These are phyloP conservation scores for Naematelia encephala DNA, from an alignment of 768 basidiomycete species.

Conservation along the genomic window DNA sequence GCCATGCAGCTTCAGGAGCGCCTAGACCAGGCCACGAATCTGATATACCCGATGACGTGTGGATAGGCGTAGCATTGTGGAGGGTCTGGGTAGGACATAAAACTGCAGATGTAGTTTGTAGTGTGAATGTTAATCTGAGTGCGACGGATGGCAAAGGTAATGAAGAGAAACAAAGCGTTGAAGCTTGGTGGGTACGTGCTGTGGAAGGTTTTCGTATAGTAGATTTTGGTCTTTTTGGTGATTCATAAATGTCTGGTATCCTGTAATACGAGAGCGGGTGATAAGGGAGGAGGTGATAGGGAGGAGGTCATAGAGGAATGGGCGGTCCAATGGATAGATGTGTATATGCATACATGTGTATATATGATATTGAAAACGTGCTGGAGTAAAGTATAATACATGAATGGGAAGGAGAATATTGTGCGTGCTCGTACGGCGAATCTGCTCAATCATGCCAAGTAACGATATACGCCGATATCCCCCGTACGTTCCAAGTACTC, in stretches of 20 bases:
- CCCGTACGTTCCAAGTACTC: conserved; percentile 81
- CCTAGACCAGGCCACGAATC: conserved; percentile 54
- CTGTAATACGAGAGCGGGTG: no score
- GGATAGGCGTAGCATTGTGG: conserved; percentile 75
- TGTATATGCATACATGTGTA: not conserved
- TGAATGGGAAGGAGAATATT: not conserved
- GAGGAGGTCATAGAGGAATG: not conserved
- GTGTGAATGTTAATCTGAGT: conserved; percentile 68
- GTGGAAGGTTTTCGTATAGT: conserved; percentile 63
- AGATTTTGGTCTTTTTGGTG: conserved; percentile 67
- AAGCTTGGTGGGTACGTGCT: conserved; percentile 58
- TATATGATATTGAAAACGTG: not conserved
- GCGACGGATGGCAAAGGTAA: conserved; percentile 50
- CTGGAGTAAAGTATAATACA: not conserved
- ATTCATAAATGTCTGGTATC: no score
- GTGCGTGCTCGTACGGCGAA: no score
- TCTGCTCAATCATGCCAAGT: conserved; percentile 27
- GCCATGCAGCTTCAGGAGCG: conserved; percentile 34
- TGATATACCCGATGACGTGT: conserved; percentile 62
- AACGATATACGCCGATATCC: conserved; percentile 42
- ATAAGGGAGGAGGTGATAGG: no score
- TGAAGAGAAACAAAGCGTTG: conserved; percentile 51
- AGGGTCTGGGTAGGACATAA: conserved; percentile 61
- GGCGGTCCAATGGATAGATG: not conserved
- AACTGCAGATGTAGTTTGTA: conserved; percentile 74